Evolutionary conservation across 164 flowering plant species (phyloP).

Genomic region (Magnolia officinalis): DNA sequence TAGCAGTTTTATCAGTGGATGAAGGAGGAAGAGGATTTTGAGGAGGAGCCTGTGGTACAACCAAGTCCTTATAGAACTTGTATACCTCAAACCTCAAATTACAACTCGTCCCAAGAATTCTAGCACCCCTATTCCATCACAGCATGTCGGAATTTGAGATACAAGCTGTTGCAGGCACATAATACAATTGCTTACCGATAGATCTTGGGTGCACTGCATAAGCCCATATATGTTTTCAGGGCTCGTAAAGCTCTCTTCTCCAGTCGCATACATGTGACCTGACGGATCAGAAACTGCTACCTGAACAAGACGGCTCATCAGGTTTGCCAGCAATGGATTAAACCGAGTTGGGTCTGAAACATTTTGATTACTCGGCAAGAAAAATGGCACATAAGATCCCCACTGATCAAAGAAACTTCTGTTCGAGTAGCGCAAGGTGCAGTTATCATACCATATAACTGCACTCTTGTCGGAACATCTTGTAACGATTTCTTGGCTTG

Average conservation of each 20-base stretch:
- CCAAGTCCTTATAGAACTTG: not conserved
- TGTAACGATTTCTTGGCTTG: not conserved
- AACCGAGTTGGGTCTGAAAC: not conserved
- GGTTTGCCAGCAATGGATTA: not conserved
- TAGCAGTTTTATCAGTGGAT: too few species aligned
- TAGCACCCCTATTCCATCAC: constrained; percentile 16
- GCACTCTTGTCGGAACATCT: constrained; percentile 8
- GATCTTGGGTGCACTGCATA: constrained; percentile 41
- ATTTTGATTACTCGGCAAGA: not conserved
- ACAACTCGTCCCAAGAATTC: constrained; percentile 24
- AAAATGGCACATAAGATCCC: not conserved
- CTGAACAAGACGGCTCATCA: not conserved
- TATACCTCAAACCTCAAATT: constrained; percentile 18
- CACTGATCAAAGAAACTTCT: too few species aligned
- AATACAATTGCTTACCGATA: constrained; percentile 20
- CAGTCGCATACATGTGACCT: not conserved
- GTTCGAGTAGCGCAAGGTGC: constrained; percentile 20
- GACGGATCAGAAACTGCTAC: not conserved
- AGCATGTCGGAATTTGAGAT: constrained; percentile 1
- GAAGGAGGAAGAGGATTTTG: not conserved
- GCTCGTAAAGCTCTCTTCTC: not conserved
- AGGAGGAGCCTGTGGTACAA: not conserved
- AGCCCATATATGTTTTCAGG: constrained; percentile 8
- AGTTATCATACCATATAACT: constrained; percentile 22
- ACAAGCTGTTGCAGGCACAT: constrained; percentile 18